Percentiles rank a stretch among this genome's conserved stretches.
Conservation (phyloP, 2,329 filamentous ascomycete genomes). For the Lasiodiplodia citricola region DNA sequence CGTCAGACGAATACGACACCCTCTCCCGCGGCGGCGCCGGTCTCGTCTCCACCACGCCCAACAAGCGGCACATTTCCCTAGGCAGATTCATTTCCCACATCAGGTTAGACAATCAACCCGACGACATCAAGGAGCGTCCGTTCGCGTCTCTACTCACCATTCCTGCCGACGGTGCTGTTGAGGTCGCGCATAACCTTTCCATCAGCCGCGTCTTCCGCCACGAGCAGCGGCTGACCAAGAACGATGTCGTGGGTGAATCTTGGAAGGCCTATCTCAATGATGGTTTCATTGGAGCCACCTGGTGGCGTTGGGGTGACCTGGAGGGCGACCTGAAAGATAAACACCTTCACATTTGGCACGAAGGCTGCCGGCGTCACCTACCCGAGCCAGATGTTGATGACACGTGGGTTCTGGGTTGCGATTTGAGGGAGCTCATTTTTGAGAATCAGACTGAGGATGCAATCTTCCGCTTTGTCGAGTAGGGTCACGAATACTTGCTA, state of each 20-base stretch:
- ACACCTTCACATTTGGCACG: constrained; percentile 7
- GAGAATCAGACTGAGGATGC: neutral
- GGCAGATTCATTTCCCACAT: too few relatives aligned
- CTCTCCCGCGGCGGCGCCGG: neutral
- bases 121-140: constrained; percentile 19
- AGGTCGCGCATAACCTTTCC: constrained; percentile 19
- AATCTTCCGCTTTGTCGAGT: neutral
- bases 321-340: constrained; percentile 23
- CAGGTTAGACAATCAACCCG: too few relatives aligned
- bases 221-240: neutral
- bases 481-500: neutral
- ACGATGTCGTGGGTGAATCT: constrained; percentile 16
- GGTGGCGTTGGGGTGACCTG: constrained; percentile 29
- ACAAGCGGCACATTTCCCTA: too few relatives aligned
- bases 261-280: constrained; percentile 1
- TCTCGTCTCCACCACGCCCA: too few relatives aligned
- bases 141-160: constrained; percentile 17
- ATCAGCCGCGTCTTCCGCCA: constrained; percentile 3
- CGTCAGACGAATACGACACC: neutral
- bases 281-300: constrained; percentile 19
- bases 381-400: constrained; percentile 12
- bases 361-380: neutral
- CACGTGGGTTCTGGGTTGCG: constrained; percentile 19
- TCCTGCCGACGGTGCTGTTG: constrained; percentile 10
- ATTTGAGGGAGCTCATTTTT: constrained; percentile 22